Base-by-base conservation (phyloP, 2,329 filamentous ascomycete species). In the Cercospora sp. region DNA sequence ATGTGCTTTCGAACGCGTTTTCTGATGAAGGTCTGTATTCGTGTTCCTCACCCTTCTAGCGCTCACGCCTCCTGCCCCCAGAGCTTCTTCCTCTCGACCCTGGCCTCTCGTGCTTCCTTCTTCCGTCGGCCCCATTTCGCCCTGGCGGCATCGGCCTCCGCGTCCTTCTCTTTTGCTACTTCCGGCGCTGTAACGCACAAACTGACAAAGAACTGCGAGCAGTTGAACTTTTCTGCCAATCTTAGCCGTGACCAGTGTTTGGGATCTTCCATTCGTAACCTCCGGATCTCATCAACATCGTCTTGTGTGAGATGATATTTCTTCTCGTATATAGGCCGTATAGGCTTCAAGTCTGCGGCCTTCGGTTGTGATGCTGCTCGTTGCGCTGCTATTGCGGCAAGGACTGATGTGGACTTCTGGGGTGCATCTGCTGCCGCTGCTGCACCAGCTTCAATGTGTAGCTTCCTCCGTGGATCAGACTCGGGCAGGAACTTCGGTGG, bases 401-500 rank as follows among this genome's bases (percentile, higher is more conserved):
- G 58, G 20, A 72, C 64, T 36, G 70, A 68, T 61, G 60, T 63
- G 8, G 67, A 63, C 58, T 68, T 64, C 31, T 66, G 23, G 20
- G 65, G 60, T 18, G 66, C 53, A 18, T 63, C 64, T 48, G 69
- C 60, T 55, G 70, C 67, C 30, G 72, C 65, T 33, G 74, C 69
- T 59, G 76, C 63, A 51, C 67, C 68, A 23, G 69, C 65, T 59
- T 66, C 64, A 12, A 45, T 62, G 55, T 71, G 62, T 28, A 73
- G 51, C 53, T 65, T 65, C 60, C 71, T 66, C 65, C 88, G 83
- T 23, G 82, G 81, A 78, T 91, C 89, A 70, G 83, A 80, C 64
- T 81, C 76, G 5, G 89, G 89, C 7, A 91, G 82, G 76, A 91
- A 91, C 71, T 89, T 88, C 30, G 83, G 79, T 1, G 89, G 89